Base-by-base conservation (phyloP, 805 yeast species). In the Ogataea angusta region DNA sequence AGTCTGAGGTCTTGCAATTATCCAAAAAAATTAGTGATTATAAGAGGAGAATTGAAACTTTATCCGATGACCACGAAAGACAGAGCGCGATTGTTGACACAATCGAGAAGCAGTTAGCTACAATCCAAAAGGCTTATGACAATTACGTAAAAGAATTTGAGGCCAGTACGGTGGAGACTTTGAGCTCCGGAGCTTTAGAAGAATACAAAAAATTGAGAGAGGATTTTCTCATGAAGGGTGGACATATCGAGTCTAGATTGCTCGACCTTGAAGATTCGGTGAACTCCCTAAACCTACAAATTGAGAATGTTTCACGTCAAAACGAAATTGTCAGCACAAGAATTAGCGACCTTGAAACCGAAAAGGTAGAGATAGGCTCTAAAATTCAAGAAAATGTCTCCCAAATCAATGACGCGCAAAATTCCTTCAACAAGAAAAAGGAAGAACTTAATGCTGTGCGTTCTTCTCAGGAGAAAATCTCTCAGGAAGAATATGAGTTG, bases 151-250 rank as follows among this genome's bases (percentile, higher is more conserved):
- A 24, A 1, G 56, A 51, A 30, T 39, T 34, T 27, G 43, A 48
- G 19, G 43, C 25, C 18, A 39, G 27, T 3, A 36, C 42, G 8
- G 26, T 36, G 5, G 48, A 47, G 13, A 45, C 45, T 10, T 52
- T 85, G 21, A 66, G 77, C 12, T 67, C 69, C 1, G 78, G 70
- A 9, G 82, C 77, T 35, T 65, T 76, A 30, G 59, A 64, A 21
- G 80, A 78, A 32, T 88, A 87, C 57, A 78, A 79, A 30, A 17
- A 42, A 1, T 63, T 87, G 42, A 74, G 85, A 54, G 77, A 75
- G 26, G 48, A 67, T 36, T 86, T 75, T 51, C 61, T 85, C 38
- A 65, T 76, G 23, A 63, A 64, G 25, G 75, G 71, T 0, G 88
- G 87, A 12, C 77, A 75, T 32, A 51, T 71, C n/a, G 77, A 80